phyloP scores from a whole-genome alignment of 164 flowering plant genomes.

The Buxus sempervirens region DNA sequence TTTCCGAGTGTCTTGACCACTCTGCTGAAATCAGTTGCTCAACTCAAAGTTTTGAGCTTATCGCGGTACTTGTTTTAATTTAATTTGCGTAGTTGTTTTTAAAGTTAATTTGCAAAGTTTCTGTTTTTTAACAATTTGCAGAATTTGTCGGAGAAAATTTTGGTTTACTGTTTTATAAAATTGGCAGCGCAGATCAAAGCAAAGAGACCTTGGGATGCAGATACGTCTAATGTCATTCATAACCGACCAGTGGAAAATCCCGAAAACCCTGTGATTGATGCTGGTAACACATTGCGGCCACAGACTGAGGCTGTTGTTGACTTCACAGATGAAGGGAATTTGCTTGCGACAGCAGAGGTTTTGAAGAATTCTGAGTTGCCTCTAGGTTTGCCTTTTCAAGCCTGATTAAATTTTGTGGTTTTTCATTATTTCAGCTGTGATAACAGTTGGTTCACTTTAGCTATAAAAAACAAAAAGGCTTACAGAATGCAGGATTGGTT shows the following conservation, averaged over 20 bases:
- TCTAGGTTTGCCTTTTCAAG: conserved; percentile 14
- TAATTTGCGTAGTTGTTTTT: not conserved
- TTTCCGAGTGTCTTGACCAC: conserved; percentile 23
- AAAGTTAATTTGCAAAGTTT: not conserved
- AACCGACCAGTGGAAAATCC: conserved; percentile 7
- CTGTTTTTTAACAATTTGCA: not conserved
- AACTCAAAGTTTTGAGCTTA: conserved; percentile 23
- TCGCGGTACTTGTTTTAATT: conserved; percentile 18
- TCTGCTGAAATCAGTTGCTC: conserved; percentile 22
- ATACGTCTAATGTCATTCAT: conserved; percentile 9
- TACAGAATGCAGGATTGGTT: no score
- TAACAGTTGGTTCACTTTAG: not conserved
- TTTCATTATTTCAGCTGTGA: not conserved
- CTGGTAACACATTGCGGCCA: conserved; percentile 8
- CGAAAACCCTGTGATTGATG: conserved; percentile 13
- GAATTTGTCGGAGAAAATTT: not conserved
- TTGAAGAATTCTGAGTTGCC: conserved; percentile 16
- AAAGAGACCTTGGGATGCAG: conserved; percentile 12
- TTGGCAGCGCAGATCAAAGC: conserved; percentile 24
- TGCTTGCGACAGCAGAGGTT: conserved; percentile 11
- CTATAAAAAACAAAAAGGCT: not conserved
- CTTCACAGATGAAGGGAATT: conserved; percentile 22
- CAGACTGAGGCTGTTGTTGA: conserved; percentile 19
- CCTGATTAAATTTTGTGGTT: not conserved
- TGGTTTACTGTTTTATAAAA: conserved; percentile 9